phyloP scores from a whole-genome alignment of 305 asterid species.

The Fraxinus sp. region DNA sequence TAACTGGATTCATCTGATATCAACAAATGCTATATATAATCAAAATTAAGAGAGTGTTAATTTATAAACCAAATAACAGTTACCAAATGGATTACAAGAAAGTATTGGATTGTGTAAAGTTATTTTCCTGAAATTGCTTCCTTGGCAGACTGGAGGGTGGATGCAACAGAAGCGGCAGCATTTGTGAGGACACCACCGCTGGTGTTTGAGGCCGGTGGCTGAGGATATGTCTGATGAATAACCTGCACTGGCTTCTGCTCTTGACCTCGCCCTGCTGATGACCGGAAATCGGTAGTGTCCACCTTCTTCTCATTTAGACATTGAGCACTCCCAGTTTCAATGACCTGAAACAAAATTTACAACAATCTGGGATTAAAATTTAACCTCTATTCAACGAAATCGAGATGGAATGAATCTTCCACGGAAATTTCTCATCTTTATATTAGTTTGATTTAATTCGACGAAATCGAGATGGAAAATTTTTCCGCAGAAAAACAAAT shows the following conservation, averaged over 20 bases:
- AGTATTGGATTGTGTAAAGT: neutral
- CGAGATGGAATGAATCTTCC: neutral
- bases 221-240: conserved; percentile 35
- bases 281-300: conserved; percentile 39
- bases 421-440: neutral
- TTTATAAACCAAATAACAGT: neutral
- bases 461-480: neutral
- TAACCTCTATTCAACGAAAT: neutral
- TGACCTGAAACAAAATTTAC: conserved; percentile 12
- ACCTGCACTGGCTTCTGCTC: conserved; percentile 45
- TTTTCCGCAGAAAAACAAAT: neutral
- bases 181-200: conserved; percentile 51
- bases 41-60: neutral
- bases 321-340: conserved; percentile 15
- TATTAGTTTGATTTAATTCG: neutral
- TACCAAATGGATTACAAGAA: neutral
- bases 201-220: conserved; percentile 28
- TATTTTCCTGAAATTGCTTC: conserved; percentile 45
- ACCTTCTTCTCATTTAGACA: conserved; percentile 37
- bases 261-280: conserved; percentile 48
- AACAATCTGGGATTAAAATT: neutral
- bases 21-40: neutral
- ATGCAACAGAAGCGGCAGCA: conserved; percentile 63
- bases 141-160: conserved; percentile 68
- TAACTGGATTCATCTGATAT: neutral